A percentile compares a stretch with the other conserved stretches of the same genome.
Evolutionary conservation across 139 green algal species (phyloP).

Genomic region (Picochlorum costavermella): DNA sequence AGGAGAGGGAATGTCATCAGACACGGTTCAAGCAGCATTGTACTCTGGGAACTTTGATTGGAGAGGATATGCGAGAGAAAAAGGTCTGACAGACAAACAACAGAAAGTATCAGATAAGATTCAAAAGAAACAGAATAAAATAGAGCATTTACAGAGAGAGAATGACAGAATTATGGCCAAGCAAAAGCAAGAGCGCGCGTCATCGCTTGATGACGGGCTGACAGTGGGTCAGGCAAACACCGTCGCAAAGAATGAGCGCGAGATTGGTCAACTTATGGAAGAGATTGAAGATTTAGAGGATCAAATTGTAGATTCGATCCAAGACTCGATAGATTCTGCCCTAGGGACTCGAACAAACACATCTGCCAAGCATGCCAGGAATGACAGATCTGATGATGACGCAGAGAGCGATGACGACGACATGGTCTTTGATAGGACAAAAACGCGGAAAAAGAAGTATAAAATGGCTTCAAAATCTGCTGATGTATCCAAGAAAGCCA

Average conservation of each 20-base stretch:
- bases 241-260: conserved; percentile 47
- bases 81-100: conserved; percentile 74
- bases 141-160: conserved; percentile 69
- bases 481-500: too few species aligned
- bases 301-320: conserved; percentile 38
- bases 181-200: conserved; percentile 29
- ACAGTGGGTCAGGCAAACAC: conserved; percentile 50
- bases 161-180: conserved; percentile 73
- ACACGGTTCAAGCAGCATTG: conserved; percentile 49
- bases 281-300: conserved; percentile 70
- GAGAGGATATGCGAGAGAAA: conserved; percentile 42
- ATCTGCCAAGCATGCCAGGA: too few species aligned
- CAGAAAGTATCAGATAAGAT: conserved; percentile 84
- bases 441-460: not conserved
- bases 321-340: conserved; percentile 17
- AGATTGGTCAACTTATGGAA: conserved; percentile 53
- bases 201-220: conserved; percentile 40
- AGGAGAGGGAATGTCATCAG: conserved; percentile 2
- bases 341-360: not conserved
- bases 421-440: conserved; percentile 70
- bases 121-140: conserved; percentile 57
- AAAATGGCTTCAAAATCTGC: too few species aligned
- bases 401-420: conserved; percentile 50
- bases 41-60: conserved; percentile 44
- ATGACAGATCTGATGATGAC: conserved; percentile 8